Percentiles rank a stretch among this genome's conserved stretches.
Conservation (phyloP, 306 rosid species). For the Prunus dulcis region DNA sequence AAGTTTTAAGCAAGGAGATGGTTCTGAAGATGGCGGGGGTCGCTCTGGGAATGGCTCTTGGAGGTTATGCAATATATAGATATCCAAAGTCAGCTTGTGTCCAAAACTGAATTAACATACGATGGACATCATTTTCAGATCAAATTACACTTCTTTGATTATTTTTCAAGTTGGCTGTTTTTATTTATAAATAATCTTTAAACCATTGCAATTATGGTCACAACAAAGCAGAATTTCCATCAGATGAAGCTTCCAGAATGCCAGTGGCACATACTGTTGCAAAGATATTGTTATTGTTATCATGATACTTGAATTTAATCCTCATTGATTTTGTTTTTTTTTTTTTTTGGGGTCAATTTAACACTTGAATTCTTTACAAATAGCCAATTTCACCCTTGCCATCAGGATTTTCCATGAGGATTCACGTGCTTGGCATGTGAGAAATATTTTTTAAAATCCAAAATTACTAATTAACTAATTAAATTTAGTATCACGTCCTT, state of each 20-base stretch:
- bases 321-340: too few species aligned
- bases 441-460: too few species aligned
- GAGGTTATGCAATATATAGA: slow-evolving; percentile 12
- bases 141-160: background rate
- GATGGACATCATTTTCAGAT: background rate
- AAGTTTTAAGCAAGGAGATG: slow-evolving; percentile 3
- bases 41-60: slow-evolving; percentile 6
- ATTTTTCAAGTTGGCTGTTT: background rate
- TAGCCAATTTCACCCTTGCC: too few species aligned
- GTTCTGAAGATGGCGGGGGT: slow-evolving; percentile 9
- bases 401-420: too few species aligned
- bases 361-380: too few species aligned
- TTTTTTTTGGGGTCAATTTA: too few species aligned
- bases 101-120: background rate
- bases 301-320: too few species aligned
- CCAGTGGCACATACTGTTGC: background rate
- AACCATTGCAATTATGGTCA: background rate
- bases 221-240: background rate
- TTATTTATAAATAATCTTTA: background rate
- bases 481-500: too few species aligned
- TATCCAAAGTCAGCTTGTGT: background rate
- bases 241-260: background rate
- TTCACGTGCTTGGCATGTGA: too few species aligned
- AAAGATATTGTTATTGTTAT: background rate
- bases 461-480: too few species aligned